phyloP scores from a whole-genome alignment of 2,329 filamentous ascomycete genomes.

The Penicillium sumatraense region DNA sequence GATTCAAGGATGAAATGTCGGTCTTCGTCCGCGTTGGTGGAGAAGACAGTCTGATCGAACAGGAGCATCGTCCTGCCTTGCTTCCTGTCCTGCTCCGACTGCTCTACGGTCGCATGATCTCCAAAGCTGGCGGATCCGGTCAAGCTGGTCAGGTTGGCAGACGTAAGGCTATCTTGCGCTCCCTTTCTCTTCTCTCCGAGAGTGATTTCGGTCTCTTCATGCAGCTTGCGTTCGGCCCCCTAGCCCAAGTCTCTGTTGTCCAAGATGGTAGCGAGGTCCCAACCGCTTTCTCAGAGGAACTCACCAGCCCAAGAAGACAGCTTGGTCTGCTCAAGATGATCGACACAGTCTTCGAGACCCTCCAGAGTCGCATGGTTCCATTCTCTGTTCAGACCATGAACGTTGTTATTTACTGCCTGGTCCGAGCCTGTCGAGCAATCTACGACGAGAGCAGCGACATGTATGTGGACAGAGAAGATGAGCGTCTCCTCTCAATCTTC shows the following conservation, averaged over 20 bases:
- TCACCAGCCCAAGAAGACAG: conserved; percentile 75
- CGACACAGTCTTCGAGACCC: conserved; percentile 80
- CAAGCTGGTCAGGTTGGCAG: conserved; percentile 81
- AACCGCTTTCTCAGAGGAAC: conserved; percentile 60
- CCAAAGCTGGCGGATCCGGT: conserved; percentile 77
- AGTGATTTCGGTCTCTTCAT: conserved; percentile 81
- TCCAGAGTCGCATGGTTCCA: conserved; percentile 72
- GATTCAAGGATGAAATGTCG: conserved; percentile 92
- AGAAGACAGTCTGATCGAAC: conserved; percentile 68
- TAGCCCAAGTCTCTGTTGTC: conserved; percentile 66
- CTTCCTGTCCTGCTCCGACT: conserved; percentile 87
- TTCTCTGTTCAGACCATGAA: conserved; percentile 74
- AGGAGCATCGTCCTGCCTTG: conserved; percentile 71
- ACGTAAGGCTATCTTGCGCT: conserved; percentile 72
- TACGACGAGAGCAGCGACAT: conserved; percentile 35
- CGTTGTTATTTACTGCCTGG: conserved; percentile 78
- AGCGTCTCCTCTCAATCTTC: conserved; percentile 37
- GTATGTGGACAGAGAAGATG: conserved; percentile 35
- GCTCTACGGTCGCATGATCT: conserved; percentile 87
- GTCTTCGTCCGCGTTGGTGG: conserved; percentile 77
- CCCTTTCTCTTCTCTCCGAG: conserved; percentile 76
- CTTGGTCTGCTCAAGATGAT: conserved; percentile 92
- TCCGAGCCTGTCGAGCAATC: conserved; percentile 67
- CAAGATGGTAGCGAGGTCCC: conserved; percentile 56
- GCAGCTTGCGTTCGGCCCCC: conserved; percentile 75